Conservation (phyloP, 805 yeast genomes). For the Wickerhamiella allomyrinae region DNA sequence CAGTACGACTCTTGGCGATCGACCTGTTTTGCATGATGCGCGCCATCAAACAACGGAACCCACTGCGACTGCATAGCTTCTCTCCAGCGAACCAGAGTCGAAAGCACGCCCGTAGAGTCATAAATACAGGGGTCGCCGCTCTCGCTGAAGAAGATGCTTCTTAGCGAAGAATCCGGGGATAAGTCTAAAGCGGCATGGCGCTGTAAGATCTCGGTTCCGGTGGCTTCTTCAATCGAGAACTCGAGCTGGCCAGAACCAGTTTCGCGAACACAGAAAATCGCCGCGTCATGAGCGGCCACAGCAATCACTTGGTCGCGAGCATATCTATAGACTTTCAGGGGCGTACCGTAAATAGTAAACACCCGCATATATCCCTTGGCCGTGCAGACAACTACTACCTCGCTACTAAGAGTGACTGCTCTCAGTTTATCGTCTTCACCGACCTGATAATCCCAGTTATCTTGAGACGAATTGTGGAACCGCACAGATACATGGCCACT, state of each 20-base stretch:
- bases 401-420: slow-evolving; percentile 50
- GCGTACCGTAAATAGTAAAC: slow-evolving; percentile 60
- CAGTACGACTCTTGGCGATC: slow-evolving; percentile 55
- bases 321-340: slow-evolving; percentile 42
- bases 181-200: slow-evolving; percentile 22
- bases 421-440: slow-evolving; percentile 46
- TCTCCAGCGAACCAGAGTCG: slow-evolving; percentile 69
- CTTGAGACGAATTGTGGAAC: slow-evolving; percentile 48
- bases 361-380: slow-evolving; percentile 59
- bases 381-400: slow-evolving; percentile 54
- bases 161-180: slow-evolving; percentile 28
- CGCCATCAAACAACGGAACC: slow-evolving; percentile 67
- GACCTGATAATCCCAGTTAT: slow-evolving; percentile 47
- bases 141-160: slow-evolving; percentile 70
- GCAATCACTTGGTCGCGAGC: slow-evolving; percentile 62
- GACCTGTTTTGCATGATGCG: slow-evolving; percentile 30
- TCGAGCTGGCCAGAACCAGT: slow-evolving; percentile 25
- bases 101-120: slow-evolving; percentile 61
- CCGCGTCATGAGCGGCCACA: slow-evolving; percentile 45
- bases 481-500: slow-evolving; percentile 40
- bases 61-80: slow-evolving; percentile 62
- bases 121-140: slow-evolving; percentile 84
- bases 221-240: slow-evolving; percentile 32
- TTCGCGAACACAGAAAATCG: slow-evolving; percentile 39
- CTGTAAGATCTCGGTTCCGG: slow-evolving; percentile 27